phyloP scores from a whole-genome alignment of 768 basidiomycete species.

The Boletales sp. region DNA sequence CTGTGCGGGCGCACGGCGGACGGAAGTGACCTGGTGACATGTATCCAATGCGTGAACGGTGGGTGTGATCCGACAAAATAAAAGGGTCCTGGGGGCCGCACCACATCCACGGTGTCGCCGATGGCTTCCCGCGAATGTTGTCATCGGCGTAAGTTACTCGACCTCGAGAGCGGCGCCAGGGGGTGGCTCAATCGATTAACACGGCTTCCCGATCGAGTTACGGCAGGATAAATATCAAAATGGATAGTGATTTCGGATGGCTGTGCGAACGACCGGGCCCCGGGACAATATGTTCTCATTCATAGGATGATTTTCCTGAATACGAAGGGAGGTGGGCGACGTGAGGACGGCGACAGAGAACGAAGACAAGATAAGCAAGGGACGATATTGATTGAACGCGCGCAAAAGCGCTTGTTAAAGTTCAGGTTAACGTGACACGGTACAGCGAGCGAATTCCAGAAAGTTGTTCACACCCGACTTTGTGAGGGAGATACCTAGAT shows the following conservation, averaged over 20 bases:
- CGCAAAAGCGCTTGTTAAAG: too few species aligned
- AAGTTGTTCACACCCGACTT: constrained; percentile 10
- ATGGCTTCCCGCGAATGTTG: constrained; percentile 1
- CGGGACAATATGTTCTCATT: background rate
- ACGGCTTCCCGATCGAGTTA: constrained; percentile 10
- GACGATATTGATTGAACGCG: too few species aligned
- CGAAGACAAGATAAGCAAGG: too few species aligned
- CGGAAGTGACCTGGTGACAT: too few species aligned
- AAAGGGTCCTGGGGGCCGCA: background rate
- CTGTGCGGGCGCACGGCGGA: too few species aligned
- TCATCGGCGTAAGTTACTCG: background rate
- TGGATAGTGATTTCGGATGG: constrained; percentile 5
- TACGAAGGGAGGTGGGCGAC: too few species aligned
- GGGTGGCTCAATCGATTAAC: constrained; percentile 2
- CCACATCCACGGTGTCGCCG: background rate
- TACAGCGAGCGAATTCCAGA: too few species aligned
- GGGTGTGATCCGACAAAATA: background rate
- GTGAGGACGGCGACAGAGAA: too few species aligned
- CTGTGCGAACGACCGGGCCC: constrained; percentile 9
- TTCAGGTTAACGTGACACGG: too few species aligned
- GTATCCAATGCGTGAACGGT: background rate
- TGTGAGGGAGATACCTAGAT: constrained; percentile 9
- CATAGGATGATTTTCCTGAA: background rate
- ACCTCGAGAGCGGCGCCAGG: background rate
- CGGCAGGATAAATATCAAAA: constrained; percentile 16